Evolutionary conservation across 768 basidiomycete genomes (phyloP).

Genomic region (Termitomyces sp.): DNA sequence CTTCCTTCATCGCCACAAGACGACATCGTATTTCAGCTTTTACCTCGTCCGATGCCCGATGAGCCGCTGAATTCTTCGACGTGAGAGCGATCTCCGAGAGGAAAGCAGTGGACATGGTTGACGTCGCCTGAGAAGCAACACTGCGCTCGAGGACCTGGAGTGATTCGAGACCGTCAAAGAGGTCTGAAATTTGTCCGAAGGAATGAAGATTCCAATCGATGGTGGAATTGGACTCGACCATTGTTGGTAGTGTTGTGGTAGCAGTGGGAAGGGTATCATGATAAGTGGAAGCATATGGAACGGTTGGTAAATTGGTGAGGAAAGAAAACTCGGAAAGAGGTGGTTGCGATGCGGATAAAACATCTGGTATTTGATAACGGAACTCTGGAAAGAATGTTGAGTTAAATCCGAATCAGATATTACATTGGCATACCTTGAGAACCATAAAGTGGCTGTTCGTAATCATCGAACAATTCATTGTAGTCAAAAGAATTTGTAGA

Average conservation of each 20-base stretch:
- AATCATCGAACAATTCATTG: conserved; percentile 7
- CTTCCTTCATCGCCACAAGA: conserved; percentile 10
- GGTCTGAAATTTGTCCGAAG: background rate
- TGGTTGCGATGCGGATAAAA: background rate
- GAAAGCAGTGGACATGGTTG: background rate
- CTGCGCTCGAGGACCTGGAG: background rate
- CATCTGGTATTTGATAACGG: background rate
- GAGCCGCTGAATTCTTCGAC: background rate
- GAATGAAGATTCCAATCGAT: background rate
- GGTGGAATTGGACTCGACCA: background rate
- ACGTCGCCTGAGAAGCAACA: no score
- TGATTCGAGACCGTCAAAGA: background rate
- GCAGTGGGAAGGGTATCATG: background rate
- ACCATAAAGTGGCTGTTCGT: background rate
- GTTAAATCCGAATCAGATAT: background rate
- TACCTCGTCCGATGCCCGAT: background rate
- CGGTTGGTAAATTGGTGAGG: conserved; percentile 2
- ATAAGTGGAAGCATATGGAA: background rate
- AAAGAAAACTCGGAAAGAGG: background rate
- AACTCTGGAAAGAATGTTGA: background rate
- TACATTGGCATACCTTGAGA: background rate
- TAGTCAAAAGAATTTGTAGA: conserved; percentile 1
- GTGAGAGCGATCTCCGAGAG: background rate
- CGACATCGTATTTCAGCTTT: conserved; percentile 1
- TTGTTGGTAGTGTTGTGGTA: background rate